phyloP scores from a whole-genome alignment of 2,329 filamentous ascomycete species.

The Proliferodiscus dingleyae region DNA sequence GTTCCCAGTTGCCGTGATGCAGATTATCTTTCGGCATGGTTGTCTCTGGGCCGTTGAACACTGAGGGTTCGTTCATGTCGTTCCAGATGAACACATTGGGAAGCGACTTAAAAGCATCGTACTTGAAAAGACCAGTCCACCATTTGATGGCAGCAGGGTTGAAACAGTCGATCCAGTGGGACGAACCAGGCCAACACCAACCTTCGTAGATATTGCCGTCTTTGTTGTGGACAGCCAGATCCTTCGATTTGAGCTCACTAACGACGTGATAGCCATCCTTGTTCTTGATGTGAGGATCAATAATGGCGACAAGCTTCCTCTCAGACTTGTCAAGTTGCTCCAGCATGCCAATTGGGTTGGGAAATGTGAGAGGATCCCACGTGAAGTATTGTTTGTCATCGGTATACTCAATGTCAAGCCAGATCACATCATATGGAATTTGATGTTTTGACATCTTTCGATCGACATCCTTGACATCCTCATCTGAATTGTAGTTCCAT shows the following conservation, averaged over 20 bases:
- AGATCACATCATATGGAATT: constrained; percentile 98
- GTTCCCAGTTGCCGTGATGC: constrained; percentile 88
- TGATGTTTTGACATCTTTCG: constrained; percentile 91
- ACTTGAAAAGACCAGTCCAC: constrained; percentile 89
- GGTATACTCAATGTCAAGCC: constrained; percentile 97
- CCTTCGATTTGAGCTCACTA: constrained; percentile 77
- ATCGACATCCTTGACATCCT: constrained; percentile 95
- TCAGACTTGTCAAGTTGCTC: constrained; percentile 80
- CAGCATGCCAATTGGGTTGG: constrained; percentile 80
- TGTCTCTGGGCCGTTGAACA: constrained; percentile 96
- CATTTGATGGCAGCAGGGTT: constrained; percentile 86
- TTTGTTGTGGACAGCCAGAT: constrained; percentile 83
- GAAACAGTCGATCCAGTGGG: constrained; percentile 94
- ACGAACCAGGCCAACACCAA: constrained; percentile 98
- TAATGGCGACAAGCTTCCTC: constrained; percentile 88
- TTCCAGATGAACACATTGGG: constrained; percentile 96
- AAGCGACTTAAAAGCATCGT: constrained; percentile 77
- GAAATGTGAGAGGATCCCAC: constrained; percentile 87
- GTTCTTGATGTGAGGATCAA: constrained; percentile 98
- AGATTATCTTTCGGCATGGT: constrained; percentile 99
- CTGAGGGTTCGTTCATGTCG: constrained; percentile 98
- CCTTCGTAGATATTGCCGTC: constrained; percentile 85
- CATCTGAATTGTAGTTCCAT: constrained; percentile 97
- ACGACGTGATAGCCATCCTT: constrained; percentile 70
- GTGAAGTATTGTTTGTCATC: constrained; percentile 98